These are phyloP conservation scores for Puccinia horiana DNA, from an alignment of 1,284 basidiomycete species.

Conservation along the genomic window DNA sequence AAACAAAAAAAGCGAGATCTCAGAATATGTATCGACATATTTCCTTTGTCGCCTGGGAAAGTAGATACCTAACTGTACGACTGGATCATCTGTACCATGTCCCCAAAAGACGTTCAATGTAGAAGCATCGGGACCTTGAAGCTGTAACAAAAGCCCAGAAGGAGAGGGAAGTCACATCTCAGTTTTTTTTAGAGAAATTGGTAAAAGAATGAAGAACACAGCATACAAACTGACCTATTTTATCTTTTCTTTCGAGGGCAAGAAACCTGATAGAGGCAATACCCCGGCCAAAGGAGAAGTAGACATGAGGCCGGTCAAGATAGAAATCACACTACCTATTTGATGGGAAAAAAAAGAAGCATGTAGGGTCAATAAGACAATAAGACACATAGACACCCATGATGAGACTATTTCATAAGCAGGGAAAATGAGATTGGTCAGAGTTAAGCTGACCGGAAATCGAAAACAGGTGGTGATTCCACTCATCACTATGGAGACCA, in stretches of 20 bases:
- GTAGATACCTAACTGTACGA: background rate
- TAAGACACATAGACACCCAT: background rate
- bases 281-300: conserved; percentile 22
- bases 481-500: conserved; percentile 75
- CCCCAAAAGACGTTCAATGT: conserved; percentile 38
- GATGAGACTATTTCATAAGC: background rate
- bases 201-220: background rate
- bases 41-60: background rate
- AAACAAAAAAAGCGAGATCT: background rate
- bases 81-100: conserved; percentile 37
- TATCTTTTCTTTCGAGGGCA: conserved; percentile 27
- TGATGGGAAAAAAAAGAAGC: background rate
- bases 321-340: conserved; percentile 22
- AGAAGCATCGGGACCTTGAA: conserved; percentile 24
- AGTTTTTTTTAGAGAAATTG: background rate
- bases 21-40: background rate
- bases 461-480: conserved; percentile 85
- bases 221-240: conserved; percentile 16
- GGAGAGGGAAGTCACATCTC: background rate
- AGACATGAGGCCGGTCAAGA: conserved; percentile 35
- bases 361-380: background rate
- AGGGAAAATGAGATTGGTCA: conserved; percentile 62
- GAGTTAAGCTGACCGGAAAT: conserved; percentile 73
- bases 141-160: background rate
- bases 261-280: conserved; percentile 28